phyloP scores from a whole-genome alignment of 345 rosid genomes.

The Acer negundo region DNA sequence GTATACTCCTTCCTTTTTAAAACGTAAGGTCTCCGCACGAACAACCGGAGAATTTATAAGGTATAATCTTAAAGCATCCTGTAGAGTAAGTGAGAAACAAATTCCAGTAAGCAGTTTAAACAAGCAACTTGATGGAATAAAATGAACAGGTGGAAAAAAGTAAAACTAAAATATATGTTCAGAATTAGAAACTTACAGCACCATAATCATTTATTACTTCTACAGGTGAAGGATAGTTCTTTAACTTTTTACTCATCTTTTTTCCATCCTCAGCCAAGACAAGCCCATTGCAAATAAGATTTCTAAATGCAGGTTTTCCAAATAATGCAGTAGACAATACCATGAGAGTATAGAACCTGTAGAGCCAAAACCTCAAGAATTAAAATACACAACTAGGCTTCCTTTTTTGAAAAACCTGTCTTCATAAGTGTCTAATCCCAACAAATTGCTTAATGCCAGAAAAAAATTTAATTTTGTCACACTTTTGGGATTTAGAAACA shows the following conservation, averaged over 20 bases:
- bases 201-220: constrained; percentile 92
- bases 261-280: constrained; percentile 98
- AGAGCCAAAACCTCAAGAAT: not conserved
- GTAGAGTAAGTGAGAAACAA: constrained; percentile 18
- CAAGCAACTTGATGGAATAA: not conserved
- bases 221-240: constrained; percentile 88
- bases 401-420: not conserved
- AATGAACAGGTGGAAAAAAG: constrained; percentile 13
- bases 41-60: constrained; percentile 98
- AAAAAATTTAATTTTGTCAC: too few species aligned
- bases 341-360: constrained; percentile 99
- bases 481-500: not conserved
- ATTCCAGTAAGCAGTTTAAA: constrained; percentile 4
- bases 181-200: constrained; percentile 63
- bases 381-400: constrained; percentile 12
- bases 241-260: constrained; percentile 93
- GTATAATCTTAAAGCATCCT: constrained; percentile 96
- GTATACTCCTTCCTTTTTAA: constrained; percentile 90
- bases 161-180: constrained; percentile 6
- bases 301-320: constrained; percentile 90
- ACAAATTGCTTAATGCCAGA: not conserved
- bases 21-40: constrained; percentile 93
- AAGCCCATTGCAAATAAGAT: constrained; percentile 96
- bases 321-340: constrained; percentile 97
- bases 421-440: not conserved